Conservation (phyloP, 2,329 filamentous ascomycete genomes). For the Hypomyces perniciosus region DNA sequence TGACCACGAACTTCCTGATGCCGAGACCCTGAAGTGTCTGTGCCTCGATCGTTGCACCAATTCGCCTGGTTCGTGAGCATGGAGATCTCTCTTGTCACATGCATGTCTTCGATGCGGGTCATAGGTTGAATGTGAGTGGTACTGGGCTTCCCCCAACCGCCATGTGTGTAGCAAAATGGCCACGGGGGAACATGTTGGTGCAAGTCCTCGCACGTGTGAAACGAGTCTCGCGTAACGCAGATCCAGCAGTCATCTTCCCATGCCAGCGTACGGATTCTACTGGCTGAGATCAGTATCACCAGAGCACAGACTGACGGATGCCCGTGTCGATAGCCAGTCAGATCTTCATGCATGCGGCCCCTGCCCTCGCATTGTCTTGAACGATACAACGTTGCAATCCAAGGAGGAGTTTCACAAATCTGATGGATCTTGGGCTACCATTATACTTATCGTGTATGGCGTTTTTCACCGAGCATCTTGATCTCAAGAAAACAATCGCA, state of each 20-base stretch:
- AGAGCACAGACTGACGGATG: slow-evolving; percentile 3
- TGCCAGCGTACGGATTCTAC: neutral
- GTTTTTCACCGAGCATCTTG: no score
- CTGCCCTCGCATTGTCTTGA: slow-evolving; percentile 4
- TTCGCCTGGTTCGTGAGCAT: neutral
- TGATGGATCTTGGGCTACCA: no score
- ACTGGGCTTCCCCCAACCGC: neutral
- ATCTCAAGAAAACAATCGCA: no score
- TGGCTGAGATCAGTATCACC: slow-evolving; percentile 2
- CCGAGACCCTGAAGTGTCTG: neutral
- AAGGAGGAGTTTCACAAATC: neutral
- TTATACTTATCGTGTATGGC: no score
- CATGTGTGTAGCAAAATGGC: slow-evolving; percentile 2
- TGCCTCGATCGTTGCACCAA: neutral
- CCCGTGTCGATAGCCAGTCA: slow-evolving; percentile 6
- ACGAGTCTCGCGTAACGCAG: slow-evolving; percentile 24
- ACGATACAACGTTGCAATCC: slow-evolving; percentile 10
- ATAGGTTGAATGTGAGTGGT: no score
- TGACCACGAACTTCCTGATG: neutral
- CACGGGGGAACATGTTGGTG: slow-evolving; percentile 2
- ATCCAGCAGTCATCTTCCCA: slow-evolving; percentile 25
- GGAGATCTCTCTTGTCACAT: no score
- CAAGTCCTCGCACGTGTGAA: slow-evolving; percentile 9
- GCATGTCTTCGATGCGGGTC: no score
- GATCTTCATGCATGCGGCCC: neutral